A percentile compares a stretch with the other conserved stretches of the same genome.
Evolutionary conservation across 352 stramenopile genomes (phyloP).

Genomic region (Pythium utonaiense): DNA sequence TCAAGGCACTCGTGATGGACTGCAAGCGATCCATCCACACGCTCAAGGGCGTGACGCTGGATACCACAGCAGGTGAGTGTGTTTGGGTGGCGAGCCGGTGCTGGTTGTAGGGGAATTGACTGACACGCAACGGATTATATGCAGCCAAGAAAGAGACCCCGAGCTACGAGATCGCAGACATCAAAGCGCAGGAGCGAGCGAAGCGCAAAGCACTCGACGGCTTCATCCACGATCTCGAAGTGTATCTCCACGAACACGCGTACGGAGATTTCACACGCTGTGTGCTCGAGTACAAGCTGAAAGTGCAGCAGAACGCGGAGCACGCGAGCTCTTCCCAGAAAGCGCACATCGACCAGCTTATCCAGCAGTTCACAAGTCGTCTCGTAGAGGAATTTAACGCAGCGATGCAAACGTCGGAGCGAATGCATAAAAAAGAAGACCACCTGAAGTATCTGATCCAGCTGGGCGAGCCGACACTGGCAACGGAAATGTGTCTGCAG

Average conservation of each 20-base stretch:
- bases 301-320: constrained; percentile 34
- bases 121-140: no score
- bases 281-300: constrained; percentile 50
- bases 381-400: constrained; percentile 75
- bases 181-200: constrained; percentile 40
- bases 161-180: constrained; percentile 43
- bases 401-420: constrained; percentile 72
- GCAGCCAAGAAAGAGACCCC: constrained; percentile 35
- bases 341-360: constrained; percentile 47
- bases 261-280: constrained; percentile 58
- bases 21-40: constrained; percentile 66
- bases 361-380: constrained; percentile 49
- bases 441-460: constrained; percentile 73
- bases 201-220: constrained; percentile 49
- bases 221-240: constrained; percentile 69
- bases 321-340: constrained; percentile 36
- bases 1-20: constrained; percentile 71
- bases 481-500: constrained; percentile 78
- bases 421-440: constrained; percentile 82
- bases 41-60: constrained; percentile 47
- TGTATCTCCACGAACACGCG: constrained; percentile 58
- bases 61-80: constrained; percentile 39
- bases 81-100: no score
- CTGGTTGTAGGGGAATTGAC: no score
- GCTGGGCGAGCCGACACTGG: constrained; percentile 56